Percentiles rank a stretch among this genome's conserved stretches.
These are phyloP conservation scores for Auriscalpium orientale DNA, from an alignment of 768 basidiomycete genomes.

Conservation along the genomic window DNA sequence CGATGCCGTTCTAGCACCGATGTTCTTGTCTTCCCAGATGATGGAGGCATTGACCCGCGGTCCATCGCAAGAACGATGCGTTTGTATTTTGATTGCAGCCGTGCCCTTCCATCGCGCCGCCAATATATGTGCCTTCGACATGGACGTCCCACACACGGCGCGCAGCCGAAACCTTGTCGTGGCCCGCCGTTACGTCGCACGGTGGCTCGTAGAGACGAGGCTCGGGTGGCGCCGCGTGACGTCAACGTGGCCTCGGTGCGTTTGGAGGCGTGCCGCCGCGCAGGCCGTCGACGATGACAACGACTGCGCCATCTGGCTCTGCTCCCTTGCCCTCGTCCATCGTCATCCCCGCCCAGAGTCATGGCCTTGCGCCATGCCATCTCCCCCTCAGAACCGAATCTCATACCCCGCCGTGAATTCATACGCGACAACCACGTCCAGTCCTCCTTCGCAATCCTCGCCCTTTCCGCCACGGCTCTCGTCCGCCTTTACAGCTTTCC, in stretches of 20 bases:
- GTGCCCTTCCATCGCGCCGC: no score
- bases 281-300: background rate
- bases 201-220: background rate
- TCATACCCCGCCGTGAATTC: conserved; percentile 70
- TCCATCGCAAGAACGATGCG: no score
- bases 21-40: no score
- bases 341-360: conserved; percentile 11
- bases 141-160: no score
- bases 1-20: no score
- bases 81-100: no score
- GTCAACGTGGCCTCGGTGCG: background rate
- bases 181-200: no score
- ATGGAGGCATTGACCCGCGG: no score
- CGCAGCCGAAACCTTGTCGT: no score
- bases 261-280: background rate
- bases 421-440: conserved; percentile 46
- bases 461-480: conserved; percentile 56
- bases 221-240: background rate
- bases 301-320: background rate
- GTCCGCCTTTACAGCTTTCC: conserved; percentile 69
- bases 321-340: conserved; percentile 13
- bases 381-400: conserved; percentile 38
- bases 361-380: conserved; percentile 8
- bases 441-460: conserved; percentile 61
- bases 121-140: no score